phyloP scores from a whole-genome alignment of 768 basidiomycete genomes.

The Lactifluus hygrophoroides region DNA sequence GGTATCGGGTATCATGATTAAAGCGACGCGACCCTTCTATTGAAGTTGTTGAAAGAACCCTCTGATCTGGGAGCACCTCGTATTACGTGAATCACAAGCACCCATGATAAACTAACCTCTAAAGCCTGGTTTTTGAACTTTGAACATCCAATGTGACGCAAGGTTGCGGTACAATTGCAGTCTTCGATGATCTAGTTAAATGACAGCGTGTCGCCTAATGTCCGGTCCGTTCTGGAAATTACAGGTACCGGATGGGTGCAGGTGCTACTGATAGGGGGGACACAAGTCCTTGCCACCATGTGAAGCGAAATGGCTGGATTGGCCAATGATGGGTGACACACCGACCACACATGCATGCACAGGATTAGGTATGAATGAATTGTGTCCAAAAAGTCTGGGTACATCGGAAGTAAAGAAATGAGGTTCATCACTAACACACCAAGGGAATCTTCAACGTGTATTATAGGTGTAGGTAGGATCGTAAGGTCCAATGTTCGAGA shows the following conservation, averaged over 20 bases:
- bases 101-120: too few relatives aligned
- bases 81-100: not conserved
- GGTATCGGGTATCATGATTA: not conserved
- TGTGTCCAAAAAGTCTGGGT: conserved; percentile 1
- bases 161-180: not conserved
- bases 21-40: not conserved
- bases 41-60: not conserved
- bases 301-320: not conserved
- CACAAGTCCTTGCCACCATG: too few relatives aligned
- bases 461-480: not conserved
- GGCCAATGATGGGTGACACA: too few relatives aligned
- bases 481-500: not conserved
- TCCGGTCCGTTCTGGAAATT: too few relatives aligned
- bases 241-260: too few relatives aligned
- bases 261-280: too few relatives aligned
- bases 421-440: not conserved
- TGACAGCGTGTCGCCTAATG: too few relatives aligned
- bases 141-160: not conserved
- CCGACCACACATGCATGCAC: too few relatives aligned
- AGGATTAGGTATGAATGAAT: not conserved
- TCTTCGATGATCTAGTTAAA: not conserved
- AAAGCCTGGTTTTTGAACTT: too few relatives aligned
- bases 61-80: not conserved
- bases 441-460: not conserved
- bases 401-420: not conserved